Conservation (phyloP, 1,284 basidiomycete genomes). For the Malassezia furfur region DNA sequence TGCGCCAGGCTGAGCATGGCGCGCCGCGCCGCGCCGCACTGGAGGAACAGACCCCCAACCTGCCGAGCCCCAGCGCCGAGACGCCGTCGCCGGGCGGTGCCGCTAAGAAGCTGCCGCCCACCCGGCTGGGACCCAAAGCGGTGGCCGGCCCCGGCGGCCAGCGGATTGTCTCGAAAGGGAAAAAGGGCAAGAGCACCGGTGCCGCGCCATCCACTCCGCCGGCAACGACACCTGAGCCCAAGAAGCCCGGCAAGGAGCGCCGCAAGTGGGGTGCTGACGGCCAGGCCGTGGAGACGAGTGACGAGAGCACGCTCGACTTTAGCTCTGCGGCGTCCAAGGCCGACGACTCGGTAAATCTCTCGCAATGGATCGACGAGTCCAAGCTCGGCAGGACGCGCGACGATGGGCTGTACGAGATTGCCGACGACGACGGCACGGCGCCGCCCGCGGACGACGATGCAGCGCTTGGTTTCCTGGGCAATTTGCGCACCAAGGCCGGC, state of each 20-base stretch:
- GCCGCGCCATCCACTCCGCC: slow-evolving; percentile 52
- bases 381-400: slow-evolving; percentile 69
- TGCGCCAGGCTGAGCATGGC: slow-evolving; percentile 50
- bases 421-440: slow-evolving; percentile 59
- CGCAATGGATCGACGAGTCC: slow-evolving; percentile 54
- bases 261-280: slow-evolving; percentile 77
- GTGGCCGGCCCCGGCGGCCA: slow-evolving; percentile 54
- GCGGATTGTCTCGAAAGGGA: slow-evolving; percentile 50
- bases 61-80: not conserved
- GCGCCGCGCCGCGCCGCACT: not conserved
- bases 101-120: not conserved
- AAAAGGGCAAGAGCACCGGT: slow-evolving; percentile 47
- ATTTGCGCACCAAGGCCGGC: slow-evolving; percentile 1
- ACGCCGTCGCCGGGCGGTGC: no score
- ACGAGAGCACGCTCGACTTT: slow-evolving; percentile 84
- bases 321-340: slow-evolving; percentile 55
- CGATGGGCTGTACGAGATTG: slow-evolving; percentile 84
- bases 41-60: not conserved
- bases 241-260: slow-evolving; percentile 62
- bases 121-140: slow-evolving; percentile 51
- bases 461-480: slow-evolving; percentile 53
- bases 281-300: slow-evolving; percentile 54
- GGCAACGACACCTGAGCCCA: slow-evolving; percentile 29
- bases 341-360: slow-evolving; percentile 47
- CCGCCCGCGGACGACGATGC: slow-evolving; percentile 54